Evolutionary conservation across 345 rosid species (phyloP), one percentile per base, ranked within the genome.

Genomic region (Bruguiera parviflora): DNA sequence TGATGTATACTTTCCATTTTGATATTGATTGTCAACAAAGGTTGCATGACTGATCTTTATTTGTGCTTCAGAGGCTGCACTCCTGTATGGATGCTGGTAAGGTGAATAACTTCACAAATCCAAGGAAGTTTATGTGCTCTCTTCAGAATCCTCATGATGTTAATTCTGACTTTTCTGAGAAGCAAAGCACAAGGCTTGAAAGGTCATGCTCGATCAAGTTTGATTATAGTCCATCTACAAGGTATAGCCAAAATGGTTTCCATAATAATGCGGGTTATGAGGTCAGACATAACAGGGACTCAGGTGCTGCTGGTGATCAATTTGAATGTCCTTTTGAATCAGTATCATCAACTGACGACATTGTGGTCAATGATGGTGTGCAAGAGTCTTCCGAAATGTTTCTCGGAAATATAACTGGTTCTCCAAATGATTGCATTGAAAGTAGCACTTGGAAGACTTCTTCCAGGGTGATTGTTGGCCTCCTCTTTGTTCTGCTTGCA

Each of bases 121-220:
- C 87, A 59, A 87, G 96, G 81, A 88, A 82, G 71, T 89, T 85
- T 63, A 84, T 86, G 55, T 85, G 69, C 61, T 89, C 94, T 62
- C 97, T 95, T 77, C 97, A 90, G 68, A 88, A 87, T 69, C 79
- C 84, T 37, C 83, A 58, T 77, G 87, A 77, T 65, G 49, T 73
- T 11, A 80, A 79, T 71, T 79, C 87, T 3, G 86, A 79, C 64
- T 81, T 69, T 64, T 75, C 88, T 21, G 84, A 68, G 74, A 73
- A 69, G 69, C 85, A 80, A 63, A 58, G 61, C 13, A 53, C 66
- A 58, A 75, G 74, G 75, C 76, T 65, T 66, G 71, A 78, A 69
- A 89, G 92, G 67, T 87, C 87, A 61, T 80, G 66, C 66, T 80
- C 89, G 18, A 43, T 4, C 68, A 77, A 80, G 6, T 80, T 64